Evolutionary conservation across 2,329 filamentous ascomycete genomes (phyloP), one percentile per base, ranked within the genome.

Genomic region (Fusarium transvaalense): DNA sequence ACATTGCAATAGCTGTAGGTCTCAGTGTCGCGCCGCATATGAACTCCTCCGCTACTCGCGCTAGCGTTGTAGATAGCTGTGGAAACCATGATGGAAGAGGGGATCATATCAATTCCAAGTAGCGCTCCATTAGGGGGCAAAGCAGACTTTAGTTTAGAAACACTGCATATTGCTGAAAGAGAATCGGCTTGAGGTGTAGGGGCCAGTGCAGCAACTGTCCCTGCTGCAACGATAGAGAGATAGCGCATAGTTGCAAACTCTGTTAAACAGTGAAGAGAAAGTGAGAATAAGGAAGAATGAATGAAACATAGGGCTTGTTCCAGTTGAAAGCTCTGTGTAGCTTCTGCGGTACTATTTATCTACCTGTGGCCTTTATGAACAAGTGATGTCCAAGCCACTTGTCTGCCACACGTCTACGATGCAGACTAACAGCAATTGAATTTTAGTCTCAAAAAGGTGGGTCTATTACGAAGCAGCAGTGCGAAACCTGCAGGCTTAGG

Each of bases 1-100:
- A 57, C 55, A 10, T 57, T 57, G 9, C 55, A 57, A 15, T 54
- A 57, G 14, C 17, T 13, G 13, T 57, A 54, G 4, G n/a, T 57
- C 5, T 43, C 38, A 1, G 38, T 25, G 5, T 43, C 55, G 1
- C 47, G 47, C 10, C 38, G 50, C 55, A 57, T 57, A 10, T 25
- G 55, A 0, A 47, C 37, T 12, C 29, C 37, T 21, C 31, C 47
- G 8, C 10, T 17, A 8, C 46, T n/a, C 2, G 47, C 37, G 19
- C 47, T 58, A 2, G 38, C 31, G 10, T 58, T 58, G 12, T 58
- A 58, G 1, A 43, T 6, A 3, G 55, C 55, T 3, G 47, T 58
- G 3, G 48, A 58, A 10, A 19, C 55, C 8, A 15, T 55, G 29
- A 55, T 3, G 15, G 47, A 43, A 9, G 55, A 43, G 1, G 48